Evolutionary conservation across 345 rosid species (phyloP).

Genomic region (Brassica napus): DNA sequence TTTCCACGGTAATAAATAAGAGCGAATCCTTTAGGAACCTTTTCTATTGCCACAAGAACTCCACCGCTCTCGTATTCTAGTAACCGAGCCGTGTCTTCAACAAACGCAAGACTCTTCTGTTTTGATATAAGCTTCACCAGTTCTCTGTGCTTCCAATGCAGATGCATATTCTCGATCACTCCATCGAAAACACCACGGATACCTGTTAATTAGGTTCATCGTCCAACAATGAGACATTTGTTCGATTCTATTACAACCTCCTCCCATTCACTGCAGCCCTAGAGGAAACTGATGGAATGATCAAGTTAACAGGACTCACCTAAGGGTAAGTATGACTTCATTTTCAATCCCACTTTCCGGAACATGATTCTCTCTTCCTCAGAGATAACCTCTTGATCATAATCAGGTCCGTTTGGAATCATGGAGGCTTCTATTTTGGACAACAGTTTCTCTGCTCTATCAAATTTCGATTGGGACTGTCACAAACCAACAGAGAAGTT

Average conservation of each 20-base stretch:
- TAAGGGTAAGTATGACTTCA: conserved; percentile 90
- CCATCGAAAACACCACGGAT: conserved; percentile 97
- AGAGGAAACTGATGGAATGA: not conserved
- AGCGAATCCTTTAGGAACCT: conserved; percentile 82
- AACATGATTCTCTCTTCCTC: conserved; percentile 93
- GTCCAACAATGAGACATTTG: not conserved
- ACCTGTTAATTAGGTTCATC: conserved; percentile 43
- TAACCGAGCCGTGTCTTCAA: conserved; percentile 88
- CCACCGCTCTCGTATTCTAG: conserved; percentile 96
- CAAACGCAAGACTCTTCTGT: conserved; percentile 58
- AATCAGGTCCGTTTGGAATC: conserved; percentile 95
- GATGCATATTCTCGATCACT: conserved; percentile 64
- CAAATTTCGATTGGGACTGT: conserved; percentile 87
- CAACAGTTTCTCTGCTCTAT: conserved; percentile 81
- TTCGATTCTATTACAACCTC: conserved; percentile 3
- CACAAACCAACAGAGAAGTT: conserved; percentile 25
- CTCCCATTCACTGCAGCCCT: too few relatives aligned
- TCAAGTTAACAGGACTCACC: conserved; percentile 48
- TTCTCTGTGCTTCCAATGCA: too few relatives aligned
- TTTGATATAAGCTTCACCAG: conserved; percentile 47
- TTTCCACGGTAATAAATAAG: conserved; percentile 92
- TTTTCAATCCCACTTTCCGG: conserved; percentile 88
- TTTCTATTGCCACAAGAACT: conserved; percentile 88
- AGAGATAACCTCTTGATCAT: conserved; percentile 92
- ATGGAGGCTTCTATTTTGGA: conserved; percentile 91